phyloP scores from a whole-genome alignment of 2,329 filamentous ascomycete species.

The Aspergillus japonicus region DNA sequence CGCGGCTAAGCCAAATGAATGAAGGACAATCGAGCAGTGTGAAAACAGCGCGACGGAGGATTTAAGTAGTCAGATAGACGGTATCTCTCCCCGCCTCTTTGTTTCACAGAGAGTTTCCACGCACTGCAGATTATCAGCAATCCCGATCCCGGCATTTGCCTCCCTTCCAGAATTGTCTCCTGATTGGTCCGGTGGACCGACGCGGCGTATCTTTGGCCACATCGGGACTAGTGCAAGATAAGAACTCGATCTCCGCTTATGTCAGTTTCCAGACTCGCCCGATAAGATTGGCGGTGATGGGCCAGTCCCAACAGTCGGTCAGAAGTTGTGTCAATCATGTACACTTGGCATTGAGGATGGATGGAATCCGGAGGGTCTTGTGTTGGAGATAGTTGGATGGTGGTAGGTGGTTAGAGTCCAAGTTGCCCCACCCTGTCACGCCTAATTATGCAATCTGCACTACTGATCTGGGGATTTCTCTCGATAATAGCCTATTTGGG shows the following conservation, averaged over 20 bases:
- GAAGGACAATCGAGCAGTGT: not conserved
- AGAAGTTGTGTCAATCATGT: not conserved
- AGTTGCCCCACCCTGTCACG: too few species aligned
- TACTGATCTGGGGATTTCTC: too few species aligned
- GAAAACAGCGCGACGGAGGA: not conserved
- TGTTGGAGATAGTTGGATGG: too few species aligned
- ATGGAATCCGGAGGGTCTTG: too few species aligned
- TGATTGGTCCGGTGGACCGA: constrained; percentile 11
- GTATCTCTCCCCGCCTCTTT: too few species aligned
- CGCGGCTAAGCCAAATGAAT: too few species aligned
- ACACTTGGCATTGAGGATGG: too few species aligned
- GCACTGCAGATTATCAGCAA: not conserved
- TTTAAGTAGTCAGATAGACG: not conserved
- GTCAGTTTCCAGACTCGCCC: not conserved
- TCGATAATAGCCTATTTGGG: too few species aligned
- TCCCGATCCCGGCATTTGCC: not conserved
- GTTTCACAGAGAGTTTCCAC: too few species aligned
- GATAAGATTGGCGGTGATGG: not conserved
- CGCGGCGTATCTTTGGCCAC: constrained; percentile 16
- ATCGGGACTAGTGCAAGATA: not conserved
- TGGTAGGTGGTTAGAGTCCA: too few species aligned
- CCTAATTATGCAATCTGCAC: too few species aligned
- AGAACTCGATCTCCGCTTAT: not conserved
- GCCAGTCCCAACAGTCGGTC: not conserved
- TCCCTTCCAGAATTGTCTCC: not conserved